These are phyloP conservation scores for Selaginella moellendorffii DNA, from an alignment of 75 land plant species.

Conservation along the genomic window DNA sequence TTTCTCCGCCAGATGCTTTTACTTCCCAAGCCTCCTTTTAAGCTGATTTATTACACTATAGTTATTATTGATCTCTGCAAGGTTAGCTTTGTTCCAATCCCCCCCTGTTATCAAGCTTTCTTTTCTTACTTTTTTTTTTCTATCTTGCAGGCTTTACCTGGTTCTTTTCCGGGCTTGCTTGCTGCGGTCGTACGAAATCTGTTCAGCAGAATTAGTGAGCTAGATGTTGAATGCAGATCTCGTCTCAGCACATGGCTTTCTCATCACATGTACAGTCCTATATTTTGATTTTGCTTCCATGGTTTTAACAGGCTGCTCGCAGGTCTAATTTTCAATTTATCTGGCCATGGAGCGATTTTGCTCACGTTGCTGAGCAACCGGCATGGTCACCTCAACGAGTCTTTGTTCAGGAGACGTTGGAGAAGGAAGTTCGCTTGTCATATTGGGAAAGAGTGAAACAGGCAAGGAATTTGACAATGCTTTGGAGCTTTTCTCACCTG, in stretches of 20 bases:
- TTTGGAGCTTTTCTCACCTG: constrained; percentile 9
- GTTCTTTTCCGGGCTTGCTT: constrained; percentile 89
- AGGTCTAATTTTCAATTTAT: constrained; percentile 89
- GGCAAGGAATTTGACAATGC: constrained; percentile 17
- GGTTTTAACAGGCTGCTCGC: no score
- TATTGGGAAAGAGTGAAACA: constrained; percentile 93
- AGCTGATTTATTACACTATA: constrained; percentile 75
- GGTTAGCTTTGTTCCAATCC: no score
- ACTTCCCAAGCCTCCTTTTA: constrained; percentile 87
- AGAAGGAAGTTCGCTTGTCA: constrained; percentile 79
- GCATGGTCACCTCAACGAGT: constrained; percentile 89
- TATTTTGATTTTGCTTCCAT: no score
- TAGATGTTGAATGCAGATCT: constrained; percentile 82
- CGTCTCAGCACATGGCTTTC: constrained; percentile 89
- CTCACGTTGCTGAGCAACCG: constrained; percentile 74
- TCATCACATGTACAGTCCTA: constrained; percentile 69
- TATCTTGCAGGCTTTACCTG: constrained; percentile 69
- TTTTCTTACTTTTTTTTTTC: not conserved
- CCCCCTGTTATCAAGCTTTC: no score
- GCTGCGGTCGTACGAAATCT: constrained; percentile 90
- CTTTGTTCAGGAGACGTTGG: constrained; percentile 84
- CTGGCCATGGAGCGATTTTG: constrained; percentile 99
- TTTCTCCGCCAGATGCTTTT: constrained; percentile 57
- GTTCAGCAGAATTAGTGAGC: constrained; percentile 59
- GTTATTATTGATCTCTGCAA: constrained; percentile 97